Conservation (phyloP, 2,329 filamentous ascomycete species). For the Pyrenophora graminea region DNA sequence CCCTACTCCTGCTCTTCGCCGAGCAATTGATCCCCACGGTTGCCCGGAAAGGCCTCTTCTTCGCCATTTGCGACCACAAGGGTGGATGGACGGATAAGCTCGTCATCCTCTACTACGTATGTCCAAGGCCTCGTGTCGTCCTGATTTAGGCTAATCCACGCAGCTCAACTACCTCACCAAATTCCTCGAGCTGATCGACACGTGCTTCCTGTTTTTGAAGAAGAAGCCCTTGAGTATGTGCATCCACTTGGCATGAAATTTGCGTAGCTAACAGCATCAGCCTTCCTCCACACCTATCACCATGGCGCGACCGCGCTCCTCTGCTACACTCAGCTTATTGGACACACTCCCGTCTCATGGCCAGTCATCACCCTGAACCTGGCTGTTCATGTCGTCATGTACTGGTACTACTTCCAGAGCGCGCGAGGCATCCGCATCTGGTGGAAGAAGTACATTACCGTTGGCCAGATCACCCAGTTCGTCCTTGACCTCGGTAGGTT, state of each 20-base stretch:
- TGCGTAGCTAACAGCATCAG: slow-evolving; percentile 41
- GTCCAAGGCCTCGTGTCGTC: slow-evolving; percentile 44
- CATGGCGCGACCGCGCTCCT: slow-evolving; percentile 95
- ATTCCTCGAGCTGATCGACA: slow-evolving; percentile 94
- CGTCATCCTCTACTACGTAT: slow-evolving; percentile 94
- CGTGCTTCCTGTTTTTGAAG: slow-evolving; percentile 96
- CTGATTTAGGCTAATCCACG: slow-evolving; percentile 42
- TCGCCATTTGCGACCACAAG: slow-evolving; percentile 76
- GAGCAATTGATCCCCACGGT: slow-evolving; percentile 90
- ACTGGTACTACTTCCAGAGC: slow-evolving; percentile 99
- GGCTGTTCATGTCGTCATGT: slow-evolving; percentile 96
- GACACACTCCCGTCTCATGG: slow-evolving; percentile 92
- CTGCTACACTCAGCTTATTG: slow-evolving; percentile 96
- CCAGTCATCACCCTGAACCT: slow-evolving; percentile 91
- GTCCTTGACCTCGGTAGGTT: slow-evolving; percentile 88
- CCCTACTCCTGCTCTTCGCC: slow-evolving; percentile 80
- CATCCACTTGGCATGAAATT: not conserved
- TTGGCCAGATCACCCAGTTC: slow-evolving; percentile 96
- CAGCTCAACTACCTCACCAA: slow-evolving; percentile 98
- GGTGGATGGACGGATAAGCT: slow-evolving; percentile 95
- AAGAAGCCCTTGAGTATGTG: slow-evolving; percentile 90
- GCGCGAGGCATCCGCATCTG: slow-evolving; percentile 93
- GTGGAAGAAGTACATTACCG: slow-evolving; percentile 99
- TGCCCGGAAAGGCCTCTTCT: slow-evolving; percentile 80
- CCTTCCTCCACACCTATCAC: slow-evolving; percentile 99